Evolutionary conservation across 352 stramenopile genomes (phyloP).

Genomic region (Pythium myriotylum): DNA sequence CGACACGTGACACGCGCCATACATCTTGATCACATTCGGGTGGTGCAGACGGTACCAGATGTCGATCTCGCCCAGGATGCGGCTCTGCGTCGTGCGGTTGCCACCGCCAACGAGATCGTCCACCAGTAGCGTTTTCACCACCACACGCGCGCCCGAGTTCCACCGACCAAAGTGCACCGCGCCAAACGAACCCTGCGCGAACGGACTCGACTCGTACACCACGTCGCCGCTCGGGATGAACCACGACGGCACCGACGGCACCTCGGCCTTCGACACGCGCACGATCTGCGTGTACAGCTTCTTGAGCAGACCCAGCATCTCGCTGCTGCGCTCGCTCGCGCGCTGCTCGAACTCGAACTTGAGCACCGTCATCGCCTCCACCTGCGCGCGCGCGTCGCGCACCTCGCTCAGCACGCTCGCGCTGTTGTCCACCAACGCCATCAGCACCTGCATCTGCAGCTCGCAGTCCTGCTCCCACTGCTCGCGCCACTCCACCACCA

Average conservation of each 20-base stretch:
- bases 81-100: slow-evolving; percentile 5
- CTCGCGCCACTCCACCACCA: slow-evolving; percentile 1
- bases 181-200: slow-evolving; percentile 17
- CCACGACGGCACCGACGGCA: slow-evolving; percentile 6
- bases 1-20: slow-evolving; percentile 22
- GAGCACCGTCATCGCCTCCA: slow-evolving; percentile 7
- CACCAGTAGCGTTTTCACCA: slow-evolving; percentile 37
- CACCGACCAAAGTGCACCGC: slow-evolving; percentile 14
- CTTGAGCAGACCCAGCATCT: slow-evolving; percentile 7
- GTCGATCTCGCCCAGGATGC: slow-evolving; percentile 18
- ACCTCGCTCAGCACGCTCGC: slow-evolving; percentile 7
- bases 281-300: slow-evolving; percentile 13
- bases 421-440: slow-evolving; percentile 7
- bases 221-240: slow-evolving; percentile 13
- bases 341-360: slow-evolving; percentile 9
- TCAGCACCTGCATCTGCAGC: not conserved
- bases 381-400: slow-evolving; percentile 1
- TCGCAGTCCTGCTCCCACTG: slow-evolving; percentile 6
- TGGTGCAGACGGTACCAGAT: slow-evolving; percentile 21
- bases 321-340: not conserved
- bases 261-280: slow-evolving; percentile 8
- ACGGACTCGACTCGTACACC: slow-evolving; percentile 11
- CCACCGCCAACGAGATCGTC: not conserved
- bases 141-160: slow-evolving; percentile 25
- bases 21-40: slow-evolving; percentile 24